These are phyloP conservation scores for Penicillium paxilli DNA, from an alignment of 495 filamentous ascomycete species.

Conservation along the genomic window DNA sequence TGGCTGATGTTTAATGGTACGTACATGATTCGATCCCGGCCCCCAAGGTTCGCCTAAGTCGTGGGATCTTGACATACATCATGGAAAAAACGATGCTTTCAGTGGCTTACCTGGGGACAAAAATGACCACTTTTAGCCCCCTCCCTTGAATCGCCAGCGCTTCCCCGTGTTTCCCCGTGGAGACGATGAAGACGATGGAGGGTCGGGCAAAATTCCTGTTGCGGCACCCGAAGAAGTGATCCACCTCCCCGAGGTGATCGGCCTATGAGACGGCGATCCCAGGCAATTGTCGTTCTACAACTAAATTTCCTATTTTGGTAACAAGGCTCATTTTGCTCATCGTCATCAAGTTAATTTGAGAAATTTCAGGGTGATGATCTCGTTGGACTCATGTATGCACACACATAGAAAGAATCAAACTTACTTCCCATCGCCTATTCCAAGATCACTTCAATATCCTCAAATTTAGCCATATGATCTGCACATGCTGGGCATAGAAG, in stretches of 20 bases:
- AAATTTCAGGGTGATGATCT: background rate
- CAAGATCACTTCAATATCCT: background rate
- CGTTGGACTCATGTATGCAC: background rate
- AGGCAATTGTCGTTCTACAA: background rate
- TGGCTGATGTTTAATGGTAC: background rate
- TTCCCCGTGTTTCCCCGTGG: slow-evolving; percentile 21
- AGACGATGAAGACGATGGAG: slow-evolving; percentile 2
- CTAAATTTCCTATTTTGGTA: background rate
- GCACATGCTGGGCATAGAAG: background rate
- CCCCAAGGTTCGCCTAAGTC: background rate
- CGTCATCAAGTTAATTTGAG: background rate
- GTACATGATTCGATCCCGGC: slow-evolving; percentile 1
- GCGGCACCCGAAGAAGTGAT: background rate
- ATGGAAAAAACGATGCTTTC: slow-evolving; percentile 1
- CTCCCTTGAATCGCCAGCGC: slow-evolving; percentile 7
- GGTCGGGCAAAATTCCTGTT: background rate
- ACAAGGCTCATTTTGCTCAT: background rate
- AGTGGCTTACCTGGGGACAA: background rate
- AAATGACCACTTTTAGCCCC: background rate
- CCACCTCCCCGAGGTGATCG: background rate
- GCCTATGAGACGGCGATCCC: background rate
- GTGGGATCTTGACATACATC: background rate
- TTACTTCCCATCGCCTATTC: background rate
- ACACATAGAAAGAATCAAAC: background rate
- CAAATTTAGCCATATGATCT: background rate